Percentiles rank a stretch among this genome's conserved stretches.
Conservation (phyloP, 2,329 filamentous ascomycete genomes). For the Tympanopsis confertula region DNA sequence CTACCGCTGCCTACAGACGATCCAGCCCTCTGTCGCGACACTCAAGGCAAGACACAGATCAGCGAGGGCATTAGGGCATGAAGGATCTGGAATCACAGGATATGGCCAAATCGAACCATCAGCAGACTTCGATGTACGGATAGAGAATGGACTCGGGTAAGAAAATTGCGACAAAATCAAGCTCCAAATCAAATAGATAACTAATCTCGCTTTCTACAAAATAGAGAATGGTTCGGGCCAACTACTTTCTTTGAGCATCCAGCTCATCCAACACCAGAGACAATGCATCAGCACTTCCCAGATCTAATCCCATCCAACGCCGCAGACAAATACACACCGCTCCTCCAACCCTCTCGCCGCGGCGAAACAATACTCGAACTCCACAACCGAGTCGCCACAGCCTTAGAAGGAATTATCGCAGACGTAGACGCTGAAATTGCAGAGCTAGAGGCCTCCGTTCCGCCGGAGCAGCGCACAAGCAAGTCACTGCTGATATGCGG, state of each 20-base stretch:
- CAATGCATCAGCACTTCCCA: not conserved
- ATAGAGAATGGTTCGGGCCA: slow-evolving; percentile 1
- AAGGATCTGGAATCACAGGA: too few species aligned
- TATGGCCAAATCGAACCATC: not conserved
- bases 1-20: slow-evolving; percentile 1
- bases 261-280: not conserved
- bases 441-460: not conserved
- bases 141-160: not conserved
- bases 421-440: not conserved
- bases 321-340: not conserved
- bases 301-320: not conserved
- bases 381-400: not conserved
- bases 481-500: not conserved
- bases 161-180: not conserved
- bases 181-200: not conserved
- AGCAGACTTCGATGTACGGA: not conserved
- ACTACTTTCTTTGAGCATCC: not conserved
- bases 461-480: not conserved
- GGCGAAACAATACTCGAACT: not conserved
- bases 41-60: not conserved
- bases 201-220: not conserved
- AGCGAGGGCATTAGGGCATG: too few species aligned
- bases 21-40: not conserved
- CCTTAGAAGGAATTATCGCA: not conserved
- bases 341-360: not conserved